Base-by-base conservation (phyloP, 2,329 filamentous ascomycete species). In the Aureobasidium namibiae region DNA sequence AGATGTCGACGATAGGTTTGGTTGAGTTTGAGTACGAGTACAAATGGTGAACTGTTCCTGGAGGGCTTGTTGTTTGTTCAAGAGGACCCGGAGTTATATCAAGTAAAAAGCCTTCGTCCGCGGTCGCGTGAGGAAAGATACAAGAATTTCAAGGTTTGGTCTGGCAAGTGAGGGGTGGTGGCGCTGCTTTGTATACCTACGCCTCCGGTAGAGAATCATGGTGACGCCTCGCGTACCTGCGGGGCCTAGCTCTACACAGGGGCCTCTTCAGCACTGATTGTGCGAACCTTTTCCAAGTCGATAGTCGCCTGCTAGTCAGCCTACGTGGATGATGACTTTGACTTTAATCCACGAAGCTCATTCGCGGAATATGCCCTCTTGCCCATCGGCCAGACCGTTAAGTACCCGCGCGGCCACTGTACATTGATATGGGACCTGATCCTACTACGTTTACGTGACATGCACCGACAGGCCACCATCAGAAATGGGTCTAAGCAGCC, bases 151-250 rank as follows among this genome's bases (percentile, higher is more conserved):
- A 57, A 48, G 33, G 54, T 48, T 46, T 48, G 41, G 52, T 39
- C 39, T 45, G 52, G 23, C 14, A 56, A 48, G 42, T 57, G 54
- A 57, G 54, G 54, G 42, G 54, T 6, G 54, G 54, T 57, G 54
- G 54, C 54, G 54, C 54, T 38, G 42, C 33, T 46, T 48, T 46
- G 54, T 57, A 57, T 31, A 57, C 42, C 6, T n/a, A n/a, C n/a
- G n/a, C n/a, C 23, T 33, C 24, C 42, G 42, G 41, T 57, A 29
- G 4, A 29, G 26, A 57, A 42, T 57, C 54, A 57, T 57, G 54
- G 54, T 57, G 54, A 57, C 54, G 54, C 34, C 34, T 57, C 54
- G 42, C n/a, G 54, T 48, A 48, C 54, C 42, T 48, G 54, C 52
- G 39, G 52, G 52, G 39, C 52, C 52, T 45, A 56, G 50, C 38